These are phyloP conservation scores for Grifola frondosa DNA, from an alignment of 1,284 basidiomycete genomes.

Conservation along the genomic window DNA sequence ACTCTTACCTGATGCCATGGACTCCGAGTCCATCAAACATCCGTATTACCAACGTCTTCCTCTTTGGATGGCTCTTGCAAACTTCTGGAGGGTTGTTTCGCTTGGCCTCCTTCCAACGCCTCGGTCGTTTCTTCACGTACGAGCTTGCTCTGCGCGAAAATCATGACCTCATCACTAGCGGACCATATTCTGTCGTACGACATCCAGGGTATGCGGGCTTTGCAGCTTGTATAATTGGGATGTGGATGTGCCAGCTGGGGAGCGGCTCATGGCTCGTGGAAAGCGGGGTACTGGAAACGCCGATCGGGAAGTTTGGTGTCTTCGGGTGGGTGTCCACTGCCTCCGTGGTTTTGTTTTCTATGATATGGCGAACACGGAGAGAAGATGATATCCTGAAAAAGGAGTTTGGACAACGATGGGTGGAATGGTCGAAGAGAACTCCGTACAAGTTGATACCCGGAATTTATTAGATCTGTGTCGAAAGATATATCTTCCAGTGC, in stretches of 20 bases:
- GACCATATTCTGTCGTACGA: conserved; percentile 7
- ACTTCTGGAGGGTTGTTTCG: conserved; percentile 1
- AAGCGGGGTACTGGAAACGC: background rate
- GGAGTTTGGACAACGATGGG: background rate
- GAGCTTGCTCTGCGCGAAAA: conserved; percentile 4
- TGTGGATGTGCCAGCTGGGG: background rate
- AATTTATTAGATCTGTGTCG: conserved; percentile 1
- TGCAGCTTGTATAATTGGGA: background rate
- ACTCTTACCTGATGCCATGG: too few relatives aligned
- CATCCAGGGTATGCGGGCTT: conserved; percentile 10
- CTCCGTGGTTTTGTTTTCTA: background rate
- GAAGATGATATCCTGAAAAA: background rate
- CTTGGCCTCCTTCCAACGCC: background rate
- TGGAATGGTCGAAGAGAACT: background rate
- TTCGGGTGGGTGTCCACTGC: background rate
- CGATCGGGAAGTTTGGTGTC: background rate
- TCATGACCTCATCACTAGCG: conserved; percentile 10
- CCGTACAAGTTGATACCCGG: conserved; percentile 1
- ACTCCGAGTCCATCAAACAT: too few relatives aligned
- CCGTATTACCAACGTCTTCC: background rate
- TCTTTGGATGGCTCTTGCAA: conserved; percentile 1
- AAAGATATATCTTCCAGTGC: too few relatives aligned
- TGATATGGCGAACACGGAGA: conserved; percentile 1
- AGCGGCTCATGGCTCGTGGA: conserved; percentile 5
- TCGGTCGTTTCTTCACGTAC: conserved; percentile 11